Evolutionary conservation across 2,329 filamentous ascomycete species (phyloP).

Genomic region (Microdochium trichocladiopsis): DNA sequence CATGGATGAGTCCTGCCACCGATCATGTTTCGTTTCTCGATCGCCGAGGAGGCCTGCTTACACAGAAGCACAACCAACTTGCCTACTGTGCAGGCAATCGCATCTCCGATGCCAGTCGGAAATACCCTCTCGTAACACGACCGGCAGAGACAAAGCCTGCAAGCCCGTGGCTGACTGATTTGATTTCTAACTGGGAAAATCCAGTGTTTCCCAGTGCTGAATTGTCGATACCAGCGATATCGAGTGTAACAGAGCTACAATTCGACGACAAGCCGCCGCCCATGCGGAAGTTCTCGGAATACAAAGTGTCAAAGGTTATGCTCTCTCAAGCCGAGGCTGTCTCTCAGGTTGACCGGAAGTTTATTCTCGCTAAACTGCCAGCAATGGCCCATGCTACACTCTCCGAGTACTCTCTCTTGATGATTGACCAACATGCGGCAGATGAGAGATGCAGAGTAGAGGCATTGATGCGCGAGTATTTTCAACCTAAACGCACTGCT

Average conservation of each 20-base stretch:
- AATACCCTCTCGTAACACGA: neutral
- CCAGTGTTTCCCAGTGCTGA: slow-evolving; percentile 59
- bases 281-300: slow-evolving; percentile 8
- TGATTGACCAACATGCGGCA: slow-evolving; percentile 91
- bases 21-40: slow-evolving; percentile 44
- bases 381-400: slow-evolving; percentile 6
- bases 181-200: slow-evolving; percentile 66
- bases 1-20: slow-evolving; percentile 58
- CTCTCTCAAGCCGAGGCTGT: slow-evolving; percentile 60
- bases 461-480: slow-evolving; percentile 52
- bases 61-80: slow-evolving; percentile 20
- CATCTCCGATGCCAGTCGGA: neutral
- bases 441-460: slow-evolving; percentile 85
- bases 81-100: too few species aligned
- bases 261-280: neutral
- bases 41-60: slow-evolving; percentile 43
- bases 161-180: slow-evolving; percentile 48
- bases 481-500: slow-evolving; percentile 15
- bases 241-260: slow-evolving; percentile 13
- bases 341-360: slow-evolving; percentile 83
- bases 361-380: slow-evolving; percentile 63
- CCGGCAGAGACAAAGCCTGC: slow-evolving; percentile 6
- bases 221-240: slow-evolving; percentile 32
- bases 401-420: slow-evolving; percentile 38
- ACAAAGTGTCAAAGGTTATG: slow-evolving; percentile 53